Percentiles rank a stretch among this genome's conserved stretches.
phyloP scores from a whole-genome alignment of 495 filamentous ascomycete species.

The Cryomyces minteri region DNA sequence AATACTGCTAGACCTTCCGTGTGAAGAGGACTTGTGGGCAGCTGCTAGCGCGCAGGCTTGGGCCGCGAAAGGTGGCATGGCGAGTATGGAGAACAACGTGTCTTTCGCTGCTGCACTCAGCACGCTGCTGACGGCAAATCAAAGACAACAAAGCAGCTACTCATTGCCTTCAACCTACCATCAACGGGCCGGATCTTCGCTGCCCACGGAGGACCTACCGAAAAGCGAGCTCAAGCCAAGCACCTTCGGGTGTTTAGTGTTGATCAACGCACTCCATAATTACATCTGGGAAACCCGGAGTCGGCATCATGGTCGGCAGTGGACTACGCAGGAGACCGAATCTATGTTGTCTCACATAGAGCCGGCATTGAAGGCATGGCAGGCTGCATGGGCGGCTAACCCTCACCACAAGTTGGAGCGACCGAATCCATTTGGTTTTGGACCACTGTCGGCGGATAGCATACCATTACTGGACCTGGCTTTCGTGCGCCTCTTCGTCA shows the following conservation, averaged over 20 bases:
- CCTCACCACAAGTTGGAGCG: constrained; percentile 74
- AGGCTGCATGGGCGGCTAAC: constrained; percentile 80
- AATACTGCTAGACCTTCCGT: constrained; percentile 77
- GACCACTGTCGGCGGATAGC: constrained; percentile 80
- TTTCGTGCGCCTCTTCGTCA: constrained; percentile 85
- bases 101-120: constrained; percentile 64
- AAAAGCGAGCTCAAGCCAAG: constrained; percentile 63
- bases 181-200: constrained; percentile 26
- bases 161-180: constrained; percentile 27
- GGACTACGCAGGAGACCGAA: constrained; percentile 84
- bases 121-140: constrained; percentile 60
- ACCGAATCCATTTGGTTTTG: constrained; percentile 76
- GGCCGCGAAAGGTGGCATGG: constrained; percentile 54
- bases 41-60: constrained; percentile 68
- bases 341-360: constrained; percentile 95
- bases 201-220: constrained; percentile 28
- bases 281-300: constrained; percentile 98
- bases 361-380: constrained; percentile 86
- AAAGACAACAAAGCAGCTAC: constrained; percentile 41
- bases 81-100: constrained; percentile 44
- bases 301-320: constrained; percentile 71
- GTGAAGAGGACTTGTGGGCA: constrained; percentile 82
- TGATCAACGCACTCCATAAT: constrained; percentile 93
- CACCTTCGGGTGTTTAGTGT: constrained; percentile 80
- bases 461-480: constrained; percentile 90